These are phyloP conservation scores for Cyathus striatus DNA, from an alignment of 768 basidiomycete species.

Conservation along the genomic window DNA sequence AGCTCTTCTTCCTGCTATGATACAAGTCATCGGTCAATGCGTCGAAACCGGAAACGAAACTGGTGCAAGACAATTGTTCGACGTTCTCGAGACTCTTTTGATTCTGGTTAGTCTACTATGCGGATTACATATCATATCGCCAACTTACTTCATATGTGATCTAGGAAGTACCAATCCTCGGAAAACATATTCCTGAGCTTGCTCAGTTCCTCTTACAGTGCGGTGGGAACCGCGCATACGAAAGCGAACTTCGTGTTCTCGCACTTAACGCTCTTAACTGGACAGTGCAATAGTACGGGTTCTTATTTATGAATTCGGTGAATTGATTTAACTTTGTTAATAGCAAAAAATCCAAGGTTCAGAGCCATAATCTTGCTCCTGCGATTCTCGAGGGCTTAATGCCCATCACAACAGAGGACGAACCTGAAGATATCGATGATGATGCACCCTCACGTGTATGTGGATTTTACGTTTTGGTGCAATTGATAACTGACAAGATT, in stretches of 20 bases:
- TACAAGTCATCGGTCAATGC: conserved; percentile 80
- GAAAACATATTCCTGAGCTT: conserved; percentile 82
- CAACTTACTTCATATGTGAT: conserved; percentile 3
- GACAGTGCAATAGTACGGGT: conserved; percentile 89
- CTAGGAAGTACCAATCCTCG: conserved; percentile 91
- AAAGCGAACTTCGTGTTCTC: conserved; percentile 79
- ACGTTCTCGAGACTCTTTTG: conserved; percentile 92
- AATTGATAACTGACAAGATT: background rate
- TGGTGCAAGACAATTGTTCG: conserved; percentile 85
- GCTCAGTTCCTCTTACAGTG: conserved; percentile 84
- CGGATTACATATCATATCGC: too few species aligned
- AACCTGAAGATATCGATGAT: conserved; percentile 91
- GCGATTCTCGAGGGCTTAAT: conserved; percentile 88
- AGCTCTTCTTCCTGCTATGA: conserved; percentile 79
- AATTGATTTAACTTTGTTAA: conserved; percentile 7
- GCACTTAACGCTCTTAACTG: conserved; percentile 92
- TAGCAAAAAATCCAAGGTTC: conserved; percentile 96
- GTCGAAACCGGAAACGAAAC: conserved; percentile 77
- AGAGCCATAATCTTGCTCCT: conserved; percentile 76
- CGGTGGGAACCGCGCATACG: conserved; percentile 73
- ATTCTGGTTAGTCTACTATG: conserved; percentile 61
- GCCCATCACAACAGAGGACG: conserved; percentile 90
- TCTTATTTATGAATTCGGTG: background rate
- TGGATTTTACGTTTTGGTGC: conserved; percentile 1
- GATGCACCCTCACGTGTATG: conserved; percentile 87